Conservation (phyloP, 768 basidiomycete species). For the Xerocomus spinulosus region DNA sequence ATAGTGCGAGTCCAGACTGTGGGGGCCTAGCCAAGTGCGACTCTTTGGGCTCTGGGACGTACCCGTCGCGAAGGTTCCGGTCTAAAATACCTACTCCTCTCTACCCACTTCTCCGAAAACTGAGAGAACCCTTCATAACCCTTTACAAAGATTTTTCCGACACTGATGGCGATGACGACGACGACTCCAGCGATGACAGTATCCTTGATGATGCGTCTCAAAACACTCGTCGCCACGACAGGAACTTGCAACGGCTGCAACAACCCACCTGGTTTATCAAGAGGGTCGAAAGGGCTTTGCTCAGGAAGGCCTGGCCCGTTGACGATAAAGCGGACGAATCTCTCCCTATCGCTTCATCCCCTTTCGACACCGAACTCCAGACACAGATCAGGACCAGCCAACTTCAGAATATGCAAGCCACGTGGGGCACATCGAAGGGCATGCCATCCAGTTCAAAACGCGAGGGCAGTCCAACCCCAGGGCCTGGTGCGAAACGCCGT, state of each 20-base stretch:
- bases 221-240: not conserved
- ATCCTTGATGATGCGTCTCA: no score
- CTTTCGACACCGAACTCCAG: not conserved
- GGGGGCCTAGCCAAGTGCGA: no score
- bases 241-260: not conserved
- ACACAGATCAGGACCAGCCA: not conserved
- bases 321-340: not conserved
- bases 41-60: no score
- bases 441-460: not conserved
- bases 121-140: no score
- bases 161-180: no score
- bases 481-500: not conserved
- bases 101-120: no score
- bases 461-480: not conserved
- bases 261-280: not conserved
- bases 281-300: not conserved
- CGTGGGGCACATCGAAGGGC: not conserved
- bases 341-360: not conserved
- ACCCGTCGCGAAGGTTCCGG: no score
- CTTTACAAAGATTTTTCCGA: no score
- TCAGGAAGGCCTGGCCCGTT: not conserved
- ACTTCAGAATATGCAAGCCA: not conserved
- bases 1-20: not conserved
- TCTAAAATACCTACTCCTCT: no score
- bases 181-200: no score